Evolutionary conservation across 441 rosid genomes (phyloP), one percentile per base, ranked within the genome.

Genomic region (Manihot esculenta): DNA sequence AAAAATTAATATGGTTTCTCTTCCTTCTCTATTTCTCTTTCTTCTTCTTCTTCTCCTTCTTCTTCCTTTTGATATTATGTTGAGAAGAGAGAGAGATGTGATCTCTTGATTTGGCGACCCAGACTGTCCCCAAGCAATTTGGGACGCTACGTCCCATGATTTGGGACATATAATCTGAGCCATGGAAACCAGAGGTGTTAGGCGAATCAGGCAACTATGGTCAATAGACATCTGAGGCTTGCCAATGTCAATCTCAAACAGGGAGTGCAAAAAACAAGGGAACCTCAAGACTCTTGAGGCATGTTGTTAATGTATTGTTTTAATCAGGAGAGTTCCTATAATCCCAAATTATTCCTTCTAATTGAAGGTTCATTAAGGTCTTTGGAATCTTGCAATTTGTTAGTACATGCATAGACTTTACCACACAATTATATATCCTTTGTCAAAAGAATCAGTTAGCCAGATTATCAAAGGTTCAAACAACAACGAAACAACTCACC

Each of bases 401-500:
- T n/a, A 38, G 21, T 50, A 38, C 14, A 61, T 15, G 41, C 21
- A 18, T 1, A 15, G 33, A 12, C 9, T 45, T 64, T 64, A 21
- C 26, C 41, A 21, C 4, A 23, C 21, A 23, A 55, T 8, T 30
- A 47, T 47, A 58, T 7, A 47, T 47, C 21, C 38, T 47, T 10
- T 15, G 44, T 15, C 9, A 64, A 47, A 15, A 62, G 42, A 47
- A 30, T 45, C 15, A n/a, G 38, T 24, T 12, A 17, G 54, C 26
- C 18, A 17, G 50, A 64, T 53, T 2, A 45, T 27, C 42, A 53
- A 59, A 68, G 27, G 24, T 62, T 35, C 8, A 33, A 58, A 24
- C 0, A 18, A 20, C 59, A 57, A n/a, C 20, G 26, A 75, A 74
- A 66, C 48, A 75, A 69, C 86, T 79, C 59, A 85, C 87, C 78